phyloP scores from a whole-genome alignment of 768 basidiomycete genomes.

The Psilocybe subaeruginosa region DNA sequence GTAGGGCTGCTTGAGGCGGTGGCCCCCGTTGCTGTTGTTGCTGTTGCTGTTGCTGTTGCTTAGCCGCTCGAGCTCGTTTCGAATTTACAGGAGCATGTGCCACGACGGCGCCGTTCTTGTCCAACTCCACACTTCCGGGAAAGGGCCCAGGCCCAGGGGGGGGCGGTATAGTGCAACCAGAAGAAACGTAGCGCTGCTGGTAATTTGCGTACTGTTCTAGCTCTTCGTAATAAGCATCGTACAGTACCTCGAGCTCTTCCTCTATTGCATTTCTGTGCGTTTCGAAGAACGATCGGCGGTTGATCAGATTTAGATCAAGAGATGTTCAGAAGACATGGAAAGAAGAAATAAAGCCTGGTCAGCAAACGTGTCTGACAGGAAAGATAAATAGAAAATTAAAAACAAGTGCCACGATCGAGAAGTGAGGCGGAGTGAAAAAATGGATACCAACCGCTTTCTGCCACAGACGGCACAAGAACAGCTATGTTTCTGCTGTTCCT shows the following conservation, averaged over 20 bases:
- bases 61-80: constrained; percentile 24
- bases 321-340: constrained; percentile 25
- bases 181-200: constrained; percentile 94
- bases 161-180: constrained; percentile 86
- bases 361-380: constrained; percentile 18
- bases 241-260: constrained; percentile 99
- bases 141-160: constrained; percentile 97
- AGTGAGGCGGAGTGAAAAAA: constrained; percentile 19
- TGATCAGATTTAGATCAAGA: constrained; percentile 33
- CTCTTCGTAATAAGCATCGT: constrained; percentile 99
- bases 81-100: constrained; percentile 25
- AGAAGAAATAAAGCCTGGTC: constrained; percentile 20
- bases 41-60: constrained; percentile 22
- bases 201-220: constrained; percentile 99
- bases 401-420: constrained; percentile 13
- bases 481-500: constrained; percentile 97
- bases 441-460: constrained; percentile 72
- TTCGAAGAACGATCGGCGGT: constrained; percentile 26
- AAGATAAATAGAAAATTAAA: constrained; percentile 20
- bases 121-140: constrained; percentile 96
- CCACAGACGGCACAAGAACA: constrained; percentile 97
- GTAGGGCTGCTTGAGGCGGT: constrained; percentile 16
- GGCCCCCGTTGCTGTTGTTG: constrained; percentile 19
- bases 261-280: constrained; percentile 88
- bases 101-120: constrained; percentile 75